phyloP scores from a whole-genome alignment of 179 eudicot genomes.

The Monotropa hypopitys region DNA sequence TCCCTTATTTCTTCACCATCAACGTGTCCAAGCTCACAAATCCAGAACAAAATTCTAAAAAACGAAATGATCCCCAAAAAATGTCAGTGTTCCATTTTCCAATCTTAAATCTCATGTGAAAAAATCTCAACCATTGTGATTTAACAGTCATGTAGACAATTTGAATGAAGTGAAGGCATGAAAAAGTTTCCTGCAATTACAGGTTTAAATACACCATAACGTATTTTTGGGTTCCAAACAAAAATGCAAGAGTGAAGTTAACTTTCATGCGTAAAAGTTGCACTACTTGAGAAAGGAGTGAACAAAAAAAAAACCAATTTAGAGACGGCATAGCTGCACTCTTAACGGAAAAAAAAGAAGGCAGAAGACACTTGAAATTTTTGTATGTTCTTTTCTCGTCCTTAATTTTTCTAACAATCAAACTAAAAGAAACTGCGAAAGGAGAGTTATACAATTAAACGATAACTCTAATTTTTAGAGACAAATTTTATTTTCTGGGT shows the following conservation, averaged over 20 bases:
- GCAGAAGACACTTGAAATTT: neutral
- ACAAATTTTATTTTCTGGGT: neutral
- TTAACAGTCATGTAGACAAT: neutral
- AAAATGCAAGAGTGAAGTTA: neutral
- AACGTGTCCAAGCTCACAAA: conserved; percentile 10
- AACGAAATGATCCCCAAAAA: neutral
- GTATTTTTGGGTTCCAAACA: neutral
- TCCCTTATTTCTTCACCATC: conserved; percentile 27
- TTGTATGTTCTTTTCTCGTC: neutral
- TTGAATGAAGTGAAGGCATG: neutral
- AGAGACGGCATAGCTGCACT: neutral
- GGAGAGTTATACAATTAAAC: neutral
- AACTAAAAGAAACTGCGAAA: neutral
- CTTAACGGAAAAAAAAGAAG: neutral
- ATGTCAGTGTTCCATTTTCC: neutral
- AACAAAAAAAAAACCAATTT: neutral
- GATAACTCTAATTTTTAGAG: neutral
- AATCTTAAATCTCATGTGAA: neutral
- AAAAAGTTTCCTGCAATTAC: neutral
- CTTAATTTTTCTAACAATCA: neutral
- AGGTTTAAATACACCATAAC: neutral
- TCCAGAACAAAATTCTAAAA: conserved; percentile 2
- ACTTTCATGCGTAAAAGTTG: neutral
- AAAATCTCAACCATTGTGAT: too few species aligned
- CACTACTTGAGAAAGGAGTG: neutral